Evolutionary conservation across 2,329 filamentous ascomycete genomes (phyloP).

Genomic region (Fusarium staphyleae): DNA sequence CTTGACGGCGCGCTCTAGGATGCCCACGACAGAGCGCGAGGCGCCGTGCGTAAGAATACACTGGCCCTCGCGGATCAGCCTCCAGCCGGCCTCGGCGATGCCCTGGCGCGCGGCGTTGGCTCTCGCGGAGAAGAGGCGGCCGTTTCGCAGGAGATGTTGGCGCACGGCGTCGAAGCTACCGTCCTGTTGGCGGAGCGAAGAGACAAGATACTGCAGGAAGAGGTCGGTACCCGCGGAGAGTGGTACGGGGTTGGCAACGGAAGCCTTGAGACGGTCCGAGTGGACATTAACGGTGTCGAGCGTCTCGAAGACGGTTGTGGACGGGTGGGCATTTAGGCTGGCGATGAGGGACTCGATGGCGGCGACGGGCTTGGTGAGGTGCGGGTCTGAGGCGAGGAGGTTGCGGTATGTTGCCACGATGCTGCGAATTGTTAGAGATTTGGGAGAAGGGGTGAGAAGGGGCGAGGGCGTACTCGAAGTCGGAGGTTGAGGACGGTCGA

Average conservation of each 20-base stretch:
- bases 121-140: slow-evolving; percentile 82
- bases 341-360: slow-evolving; percentile 91
- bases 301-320: slow-evolving; percentile 91
- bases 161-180: slow-evolving; percentile 77
- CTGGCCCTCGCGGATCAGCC: slow-evolving; percentile 78
- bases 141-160: slow-evolving; percentile 84
- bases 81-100: slow-evolving; percentile 80
- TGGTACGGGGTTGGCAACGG: slow-evolving; percentile 87
- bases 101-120: slow-evolving; percentile 85
- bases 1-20: slow-evolving; percentile 73
- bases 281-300: slow-evolving; percentile 83
- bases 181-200: slow-evolving; percentile 67
- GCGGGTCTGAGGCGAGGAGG: slow-evolving; percentile 70
- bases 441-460: not conserved
- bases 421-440: slow-evolving; percentile 42
- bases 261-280: slow-evolving; percentile 77
- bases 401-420: slow-evolving; percentile 64
- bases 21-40: slow-evolving; percentile 79
- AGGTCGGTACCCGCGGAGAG: slow-evolving; percentile 93
- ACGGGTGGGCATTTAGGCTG: slow-evolving; percentile 79
- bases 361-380: slow-evolving; percentile 94
- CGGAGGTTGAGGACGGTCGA: slow-evolving; percentile 26
- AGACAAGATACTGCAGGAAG: slow-evolving; percentile 92
- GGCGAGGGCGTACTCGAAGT: slow-evolving; percentile 40
- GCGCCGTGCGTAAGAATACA: slow-evolving; percentile 92